Base-by-base conservation (phyloP, 2,329 filamentous ascomycete species). In the Hypoxylon sp. region DNA sequence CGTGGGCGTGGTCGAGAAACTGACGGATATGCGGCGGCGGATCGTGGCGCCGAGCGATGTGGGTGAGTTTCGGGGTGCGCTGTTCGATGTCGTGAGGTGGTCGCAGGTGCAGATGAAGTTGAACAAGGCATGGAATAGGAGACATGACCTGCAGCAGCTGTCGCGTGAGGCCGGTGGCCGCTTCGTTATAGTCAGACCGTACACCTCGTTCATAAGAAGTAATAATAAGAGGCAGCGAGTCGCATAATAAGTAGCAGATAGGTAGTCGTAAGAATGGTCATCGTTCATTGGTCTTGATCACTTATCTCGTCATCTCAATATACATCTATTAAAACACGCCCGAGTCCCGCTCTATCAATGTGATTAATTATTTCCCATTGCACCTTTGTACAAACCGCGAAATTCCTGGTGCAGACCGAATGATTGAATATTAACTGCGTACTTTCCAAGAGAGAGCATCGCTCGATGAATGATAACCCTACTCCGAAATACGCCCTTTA, bases 371-470 rank as follows among this genome's bases (percentile, higher is more conserved):
- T 30, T 15, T 13, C 8, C 22, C 19, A 11, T 43, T 47, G 13
- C 41, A n/a, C 50, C 22, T 59, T 49, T 59, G 61, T 59, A 51
- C 47, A 56, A 56, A 28, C 49, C 26, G 46, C 34, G 39, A 44
- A 30, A 15, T 30, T 30, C 52, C 34, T 22, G 8, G 20, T 39
- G 37, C 8, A 49, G 20, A 47, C 43, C 47, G 26, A 55, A 17
- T 13, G 52, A 19, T 11, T n/a, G 24, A 46, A 20, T 39, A 19
- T 24, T 32, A 26, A 43, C 11, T 37, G n/a, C 37, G 46, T 19
- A 20, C 44, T 46, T 32, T 48, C 30, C 37, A 24, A 15, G 6
- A 15, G 37, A 56, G 24, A 48, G 17, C 19, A 37, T 39, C 52
- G 30, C n/a, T 34, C 10, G 3, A 58, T 48, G 30, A 52, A 56